Percentiles rank a stretch among this genome's conserved stretches.
These are phyloP conservation scores for Nicotiana paniculata DNA, from an alignment of 257 asterid species.

Conservation along the genomic window DNA sequence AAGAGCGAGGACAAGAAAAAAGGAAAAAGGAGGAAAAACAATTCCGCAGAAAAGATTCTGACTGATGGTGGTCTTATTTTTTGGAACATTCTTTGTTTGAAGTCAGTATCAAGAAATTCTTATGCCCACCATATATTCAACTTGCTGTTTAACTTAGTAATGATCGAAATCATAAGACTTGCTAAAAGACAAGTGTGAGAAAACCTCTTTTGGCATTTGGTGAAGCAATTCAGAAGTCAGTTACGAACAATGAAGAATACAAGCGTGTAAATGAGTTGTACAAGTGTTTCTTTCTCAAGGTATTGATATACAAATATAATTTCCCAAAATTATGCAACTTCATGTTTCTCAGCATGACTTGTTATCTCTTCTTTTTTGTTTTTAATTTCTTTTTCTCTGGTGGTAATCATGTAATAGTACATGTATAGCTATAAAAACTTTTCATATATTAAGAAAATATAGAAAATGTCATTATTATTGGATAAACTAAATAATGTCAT, in stretches of 20 bases:
- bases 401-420: too few relatives aligned
- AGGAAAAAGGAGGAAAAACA: background rate
- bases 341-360: background rate
- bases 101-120: constrained; percentile 31
- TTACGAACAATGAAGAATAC: background rate
- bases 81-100: constrained; percentile 16
- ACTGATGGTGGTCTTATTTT: constrained; percentile 6
- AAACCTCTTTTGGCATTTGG: background rate
- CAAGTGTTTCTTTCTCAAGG: background rate
- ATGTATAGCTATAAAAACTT: too few relatives aligned
- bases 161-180: background rate
- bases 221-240: background rate
- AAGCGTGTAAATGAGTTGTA: background rate
- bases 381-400: too few relatives aligned
- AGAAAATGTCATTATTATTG: too few relatives aligned
- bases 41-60: background rate
- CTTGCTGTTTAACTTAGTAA: background rate
- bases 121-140: background rate
- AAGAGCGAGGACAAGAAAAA: background rate
- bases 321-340: background rate
- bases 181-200: background rate
- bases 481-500: too few relatives aligned
- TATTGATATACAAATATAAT: too few relatives aligned
- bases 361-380: too few relatives aligned
- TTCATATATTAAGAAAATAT: too few relatives aligned